Evolutionary conservation across 257 asterid species (phyloP).

Genomic region (Scutellaria galericulata): DNA sequence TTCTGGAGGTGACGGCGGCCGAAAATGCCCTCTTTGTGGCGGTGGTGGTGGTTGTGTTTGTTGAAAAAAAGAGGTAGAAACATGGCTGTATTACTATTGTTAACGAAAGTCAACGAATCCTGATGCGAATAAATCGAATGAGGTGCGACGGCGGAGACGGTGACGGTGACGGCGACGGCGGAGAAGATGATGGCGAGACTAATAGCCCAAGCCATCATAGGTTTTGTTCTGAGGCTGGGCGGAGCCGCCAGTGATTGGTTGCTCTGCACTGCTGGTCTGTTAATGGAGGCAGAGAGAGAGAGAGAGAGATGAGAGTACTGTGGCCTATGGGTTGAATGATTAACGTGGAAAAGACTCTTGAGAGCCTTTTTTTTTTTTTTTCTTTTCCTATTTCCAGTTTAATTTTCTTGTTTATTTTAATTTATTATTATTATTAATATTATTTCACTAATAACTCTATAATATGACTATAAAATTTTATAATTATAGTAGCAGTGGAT

Average conservation of each 20-base stretch:
- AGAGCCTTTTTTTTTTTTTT: neutral
- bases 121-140: slow-evolving; percentile 28
- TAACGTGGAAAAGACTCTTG: slow-evolving; percentile 1
- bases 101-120: slow-evolving; percentile 27
- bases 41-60: slow-evolving; percentile 25
- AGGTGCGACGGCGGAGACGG: slow-evolving; percentile 30
- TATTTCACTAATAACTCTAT: neutral
- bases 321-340: neutral
- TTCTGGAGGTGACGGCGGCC: slow-evolving; percentile 59
- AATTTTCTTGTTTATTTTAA: slow-evolving; percentile 1
- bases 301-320: neutral
- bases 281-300: slow-evolving; percentile 10
- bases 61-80: slow-evolving; percentile 49
- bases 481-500: neutral
- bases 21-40: slow-evolving; percentile 22
- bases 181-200: slow-evolving; percentile 39
- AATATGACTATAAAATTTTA: too few relatives aligned
- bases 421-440: neutral
- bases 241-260: slow-evolving; percentile 34
- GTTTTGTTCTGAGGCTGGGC: slow-evolving; percentile 26
- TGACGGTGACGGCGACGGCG: slow-evolving; percentile 24
- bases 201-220: slow-evolving; percentile 42
- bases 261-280: slow-evolving; percentile 26
- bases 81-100: slow-evolving; percentile 43
- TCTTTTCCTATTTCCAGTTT: neutral